A percentile compares a stretch with the other conserved stretches of the same genome.
phyloP scores from a whole-genome alignment of 2,329 filamentous ascomycete species.

The Truncatella angustata region DNA sequence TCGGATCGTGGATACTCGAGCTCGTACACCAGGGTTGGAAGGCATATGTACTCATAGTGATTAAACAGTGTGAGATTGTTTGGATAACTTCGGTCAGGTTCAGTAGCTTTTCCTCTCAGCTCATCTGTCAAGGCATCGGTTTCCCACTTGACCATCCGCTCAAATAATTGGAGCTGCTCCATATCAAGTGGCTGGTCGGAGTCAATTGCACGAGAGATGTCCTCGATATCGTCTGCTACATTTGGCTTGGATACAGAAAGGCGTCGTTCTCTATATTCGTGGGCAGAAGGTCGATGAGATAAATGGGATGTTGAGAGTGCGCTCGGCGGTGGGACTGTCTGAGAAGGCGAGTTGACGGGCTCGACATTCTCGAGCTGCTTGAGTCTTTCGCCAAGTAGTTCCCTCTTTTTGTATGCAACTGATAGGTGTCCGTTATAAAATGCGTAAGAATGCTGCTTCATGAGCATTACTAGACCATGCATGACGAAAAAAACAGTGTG shows the following conservation, averaged over 20 bases:
- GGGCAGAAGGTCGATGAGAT: slow-evolving; percentile 36
- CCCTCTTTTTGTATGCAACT: slow-evolving; percentile 52
- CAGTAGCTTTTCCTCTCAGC: slow-evolving; percentile 60
- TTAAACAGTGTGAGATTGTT: slow-evolving; percentile 64
- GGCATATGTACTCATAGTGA: slow-evolving; percentile 69
- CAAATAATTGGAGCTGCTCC: slow-evolving; percentile 63
- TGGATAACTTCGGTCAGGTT: slow-evolving; percentile 56
- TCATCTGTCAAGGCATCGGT: slow-evolving; percentile 64
- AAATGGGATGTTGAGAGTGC: slow-evolving; percentile 46
- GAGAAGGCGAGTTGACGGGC: slow-evolving; percentile 41
- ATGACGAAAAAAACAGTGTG: slow-evolving; percentile 60
- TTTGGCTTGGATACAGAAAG: slow-evolving; percentile 34
- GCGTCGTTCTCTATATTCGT: slow-evolving; percentile 39
- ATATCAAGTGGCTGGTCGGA: slow-evolving; percentile 57
- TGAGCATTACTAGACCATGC: slow-evolving; percentile 66
- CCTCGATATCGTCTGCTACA: slow-evolving; percentile 49
- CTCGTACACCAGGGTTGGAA: slow-evolving; percentile 79
- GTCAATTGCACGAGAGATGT: slow-evolving; percentile 61
- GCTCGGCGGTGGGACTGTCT: slow-evolving; percentile 38
- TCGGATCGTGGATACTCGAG: slow-evolving; percentile 71
- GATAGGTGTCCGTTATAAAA: slow-evolving; percentile 77
- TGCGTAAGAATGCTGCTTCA: slow-evolving; percentile 81
- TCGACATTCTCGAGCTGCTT: slow-evolving; percentile 56
- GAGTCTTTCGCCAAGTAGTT: slow-evolving; percentile 44
- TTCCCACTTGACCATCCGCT: slow-evolving; percentile 64